phyloP scores from a whole-genome alignment of 441 rosid species.

The Breynia disticha region DNA sequence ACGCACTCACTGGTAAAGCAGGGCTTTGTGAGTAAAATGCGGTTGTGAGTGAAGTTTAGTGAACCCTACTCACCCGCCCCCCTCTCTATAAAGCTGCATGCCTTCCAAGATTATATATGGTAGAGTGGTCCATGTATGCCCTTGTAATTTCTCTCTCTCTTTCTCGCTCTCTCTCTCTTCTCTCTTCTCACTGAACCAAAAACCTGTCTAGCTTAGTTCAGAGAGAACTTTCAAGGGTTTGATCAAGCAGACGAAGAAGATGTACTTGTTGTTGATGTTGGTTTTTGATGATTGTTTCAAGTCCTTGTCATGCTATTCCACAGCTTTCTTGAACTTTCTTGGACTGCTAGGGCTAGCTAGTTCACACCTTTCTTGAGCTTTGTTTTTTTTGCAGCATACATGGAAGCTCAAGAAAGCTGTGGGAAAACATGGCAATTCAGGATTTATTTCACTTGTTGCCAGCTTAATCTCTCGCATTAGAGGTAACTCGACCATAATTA shows the following conservation, averaged over 20 bases:
- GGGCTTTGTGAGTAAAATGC: constrained; percentile 15
- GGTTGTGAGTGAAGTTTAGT: constrained; percentile 16
- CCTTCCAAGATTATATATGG: constrained; percentile 19
- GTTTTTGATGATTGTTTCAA: constrained; percentile 3
- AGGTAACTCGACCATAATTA: background rate
- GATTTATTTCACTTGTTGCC: constrained; percentile 16
- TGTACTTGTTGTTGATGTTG: too few species aligned
- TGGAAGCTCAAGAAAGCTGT: constrained; percentile 83
- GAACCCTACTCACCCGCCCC: constrained; percentile 27
- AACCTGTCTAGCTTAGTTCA: background rate
- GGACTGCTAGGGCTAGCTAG: constrained; percentile 33
- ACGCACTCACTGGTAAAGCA: constrained; percentile 34
- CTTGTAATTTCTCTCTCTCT: constrained; percentile 11
- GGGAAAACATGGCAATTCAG: constrained; percentile 60
- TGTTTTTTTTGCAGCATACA: background rate
- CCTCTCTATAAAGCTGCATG: constrained; percentile 39
- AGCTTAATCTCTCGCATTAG: background rate
- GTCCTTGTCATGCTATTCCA: constrained; percentile 82
- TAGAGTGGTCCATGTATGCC: constrained; percentile 44
- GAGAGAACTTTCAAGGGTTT: too few species aligned
- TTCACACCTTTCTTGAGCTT: constrained; percentile 83
- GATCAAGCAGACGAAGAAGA: too few species aligned
- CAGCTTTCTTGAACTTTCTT: constrained; percentile 86
- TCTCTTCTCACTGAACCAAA: background rate
- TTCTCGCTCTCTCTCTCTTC: constrained; percentile 7